Conservation (phyloP, 768 basidiomycete species). For the Lactarius psammicola region DNA sequence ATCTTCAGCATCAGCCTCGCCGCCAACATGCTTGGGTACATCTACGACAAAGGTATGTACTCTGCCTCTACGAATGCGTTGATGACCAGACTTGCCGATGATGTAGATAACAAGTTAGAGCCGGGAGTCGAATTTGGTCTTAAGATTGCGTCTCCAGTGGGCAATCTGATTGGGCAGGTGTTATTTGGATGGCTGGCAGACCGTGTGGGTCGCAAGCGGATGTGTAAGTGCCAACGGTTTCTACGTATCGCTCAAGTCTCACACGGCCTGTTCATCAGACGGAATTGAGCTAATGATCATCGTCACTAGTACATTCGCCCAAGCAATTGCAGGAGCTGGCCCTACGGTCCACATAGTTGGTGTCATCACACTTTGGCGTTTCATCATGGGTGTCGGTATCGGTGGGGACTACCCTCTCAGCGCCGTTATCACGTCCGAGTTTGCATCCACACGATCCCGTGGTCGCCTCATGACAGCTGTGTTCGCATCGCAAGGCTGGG, state of each 20-base stretch:
- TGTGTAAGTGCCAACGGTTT: conserved; percentile 52
- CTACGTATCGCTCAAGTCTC: neutral
- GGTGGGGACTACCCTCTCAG: conserved; percentile 88
- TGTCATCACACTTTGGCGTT: conserved; percentile 79
- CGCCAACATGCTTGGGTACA: conserved; percentile 77
- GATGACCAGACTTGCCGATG: neutral
- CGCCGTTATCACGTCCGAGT: conserved; percentile 87
- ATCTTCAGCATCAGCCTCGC: conserved; percentile 91
- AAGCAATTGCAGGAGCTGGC: conserved; percentile 73
- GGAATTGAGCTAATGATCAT: conserved; percentile 79
- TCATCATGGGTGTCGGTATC: conserved; percentile 80
- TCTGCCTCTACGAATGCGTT: neutral
- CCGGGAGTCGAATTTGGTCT: conserved; percentile 42
- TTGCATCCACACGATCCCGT: conserved; percentile 74
- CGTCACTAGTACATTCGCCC: conserved; percentile 74
- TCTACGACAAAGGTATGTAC: conserved; percentile 51
- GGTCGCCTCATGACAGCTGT: conserved; percentile 90
- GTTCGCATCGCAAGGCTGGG: conserved; percentile 86
- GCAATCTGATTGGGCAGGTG: conserved; percentile 44
- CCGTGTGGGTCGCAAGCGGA: conserved; percentile 44
- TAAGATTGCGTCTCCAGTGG: conserved; percentile 44
- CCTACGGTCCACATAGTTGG: conserved; percentile 71
- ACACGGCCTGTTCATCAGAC: conserved; percentile 40
- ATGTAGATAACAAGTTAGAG: conserved; percentile 38
- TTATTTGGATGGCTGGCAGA: conserved; percentile 49